Evolutionary conservation across 192 early-diverging fungal genomes (phyloP).

Genomic region (Gryganskiella cystojenkinii): DNA sequence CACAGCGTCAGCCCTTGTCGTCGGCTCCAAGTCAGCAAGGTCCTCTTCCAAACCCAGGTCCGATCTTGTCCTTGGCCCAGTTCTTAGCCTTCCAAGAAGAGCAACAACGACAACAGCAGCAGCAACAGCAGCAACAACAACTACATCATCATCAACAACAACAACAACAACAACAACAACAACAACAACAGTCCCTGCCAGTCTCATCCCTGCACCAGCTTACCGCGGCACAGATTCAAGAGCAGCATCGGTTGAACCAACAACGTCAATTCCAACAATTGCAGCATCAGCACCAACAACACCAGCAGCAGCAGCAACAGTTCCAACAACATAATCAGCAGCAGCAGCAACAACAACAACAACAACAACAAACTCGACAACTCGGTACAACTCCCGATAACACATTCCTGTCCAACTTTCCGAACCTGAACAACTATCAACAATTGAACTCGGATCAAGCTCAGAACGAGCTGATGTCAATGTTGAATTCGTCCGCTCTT

Average conservation of each 20-base stretch:
- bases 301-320: conserved; percentile 8
- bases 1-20: conserved; percentile 6
- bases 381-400: background rate
- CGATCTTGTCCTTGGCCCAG: conserved; percentile 30
- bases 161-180: conserved; percentile 14
- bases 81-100: conserved; percentile 24
- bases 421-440: conserved; percentile 38
- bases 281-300: conserved; percentile 23
- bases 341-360: conserved; percentile 9
- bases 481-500: conserved; percentile 32
- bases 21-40: background rate
- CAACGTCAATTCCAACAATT: conserved; percentile 37
- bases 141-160: background rate
- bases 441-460: conserved; percentile 44
- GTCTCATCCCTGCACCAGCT: conserved; percentile 23
- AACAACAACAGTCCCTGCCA: background rate
- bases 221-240: conserved; percentile 38
- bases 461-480: conserved; percentile 47
- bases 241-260: conserved; percentile 43
- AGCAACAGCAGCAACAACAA: conserved; percentile 12
- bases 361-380: background rate
- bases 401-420: conserved; percentile 34
- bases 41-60: background rate
- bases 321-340: conserved; percentile 1
- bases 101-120: conserved; percentile 33